Evolutionary conservation across 2,329 filamentous ascomycete species (phyloP).

Genomic region (Mycosphaerella sp.): DNA sequence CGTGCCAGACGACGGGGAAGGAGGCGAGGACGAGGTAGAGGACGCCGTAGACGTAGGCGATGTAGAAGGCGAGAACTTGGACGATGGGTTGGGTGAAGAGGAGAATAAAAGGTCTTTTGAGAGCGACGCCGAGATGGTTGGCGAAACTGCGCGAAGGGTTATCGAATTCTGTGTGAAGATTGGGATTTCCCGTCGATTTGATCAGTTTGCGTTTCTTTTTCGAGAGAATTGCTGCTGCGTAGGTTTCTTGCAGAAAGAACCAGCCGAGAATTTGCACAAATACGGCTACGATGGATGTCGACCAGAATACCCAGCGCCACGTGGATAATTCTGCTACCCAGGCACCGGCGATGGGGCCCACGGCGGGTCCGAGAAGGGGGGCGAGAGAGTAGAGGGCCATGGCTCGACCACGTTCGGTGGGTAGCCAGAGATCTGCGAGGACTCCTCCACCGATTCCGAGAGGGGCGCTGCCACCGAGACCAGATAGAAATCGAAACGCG

Average conservation of each 20-base stretch:
- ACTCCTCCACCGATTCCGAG: slow-evolving; percentile 36
- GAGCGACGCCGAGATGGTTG: slow-evolving; percentile 29
- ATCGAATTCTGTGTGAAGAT: slow-evolving; percentile 49
- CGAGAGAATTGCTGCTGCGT: slow-evolving; percentile 56
- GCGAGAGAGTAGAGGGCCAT: slow-evolving; percentile 58
- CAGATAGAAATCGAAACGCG: slow-evolving; percentile 36
- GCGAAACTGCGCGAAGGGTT: slow-evolving; percentile 32
- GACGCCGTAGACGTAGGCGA: slow-evolving; percentile 36
- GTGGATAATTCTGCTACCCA: slow-evolving; percentile 57
- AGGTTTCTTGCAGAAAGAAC: slow-evolving; percentile 59
- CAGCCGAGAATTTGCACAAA: slow-evolving; percentile 56
- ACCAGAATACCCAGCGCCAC: slow-evolving; percentile 70
- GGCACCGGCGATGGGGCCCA: slow-evolving; percentile 60
- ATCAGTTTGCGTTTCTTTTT: slow-evolving; percentile 53
- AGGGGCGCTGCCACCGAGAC: slow-evolving; percentile 35
- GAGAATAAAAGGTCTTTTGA: slow-evolving; percentile 33
- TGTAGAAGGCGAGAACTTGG: slow-evolving; percentile 34
- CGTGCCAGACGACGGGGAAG: slow-evolving; percentile 32
- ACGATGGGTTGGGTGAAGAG: slow-evolving; percentile 36
- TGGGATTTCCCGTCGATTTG: slow-evolving; percentile 53
- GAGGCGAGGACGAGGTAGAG: slow-evolving; percentile 36
- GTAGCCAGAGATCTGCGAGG: slow-evolving; percentile 50
- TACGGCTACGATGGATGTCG: slow-evolving; percentile 57
- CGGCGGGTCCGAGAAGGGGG: slow-evolving; percentile 58
- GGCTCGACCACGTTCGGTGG: slow-evolving; percentile 57